A percentile compares a stretch with the other conserved stretches of the same genome.
Conservation (phyloP, 306 rosid genomes). For the Begonia fuchsioides region DNA sequence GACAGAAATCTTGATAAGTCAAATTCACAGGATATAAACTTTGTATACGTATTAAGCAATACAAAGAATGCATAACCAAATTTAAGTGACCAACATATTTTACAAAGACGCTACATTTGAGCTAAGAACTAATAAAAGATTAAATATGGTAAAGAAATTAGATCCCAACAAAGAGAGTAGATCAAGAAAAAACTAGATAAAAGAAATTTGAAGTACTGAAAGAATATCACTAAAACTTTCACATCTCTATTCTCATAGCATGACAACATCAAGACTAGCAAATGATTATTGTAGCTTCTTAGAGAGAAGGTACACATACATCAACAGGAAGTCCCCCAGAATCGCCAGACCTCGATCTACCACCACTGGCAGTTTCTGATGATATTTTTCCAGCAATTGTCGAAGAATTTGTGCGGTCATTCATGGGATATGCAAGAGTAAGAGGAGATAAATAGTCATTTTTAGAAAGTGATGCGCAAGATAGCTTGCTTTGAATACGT, state of each 20-base stretch:
- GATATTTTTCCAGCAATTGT: conserved; percentile 24
- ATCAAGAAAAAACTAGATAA: conserved; percentile 1
- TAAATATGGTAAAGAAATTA: no score
- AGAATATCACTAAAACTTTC: background rate
- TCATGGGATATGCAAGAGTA: conserved; percentile 50
- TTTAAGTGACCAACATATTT: no score
- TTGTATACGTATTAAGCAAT: background rate
- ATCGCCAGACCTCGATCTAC: conserved; percentile 36
- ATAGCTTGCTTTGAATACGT: conserved; percentile 71
- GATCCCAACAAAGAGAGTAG: no score
- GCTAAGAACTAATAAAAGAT: no score
- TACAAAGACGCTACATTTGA: no score
- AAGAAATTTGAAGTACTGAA: background rate
- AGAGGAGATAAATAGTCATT: conserved; percentile 73
- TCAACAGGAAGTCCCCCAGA: conserved; percentile 56
- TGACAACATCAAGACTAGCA: background rate
- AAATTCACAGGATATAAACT: conserved; percentile 9
- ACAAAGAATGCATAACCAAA: no score
- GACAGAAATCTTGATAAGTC: conserved; percentile 15
- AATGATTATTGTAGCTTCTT: conserved; percentile 1
- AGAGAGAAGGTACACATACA: conserved; percentile 33
- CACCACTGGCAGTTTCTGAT: conserved; percentile 24
- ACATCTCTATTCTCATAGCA: background rate
- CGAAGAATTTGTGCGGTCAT: conserved; percentile 27
- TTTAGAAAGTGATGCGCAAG: conserved; percentile 30